Evolutionary conservation across 306 rosid genomes (phyloP), one percentile per base, ranked within the genome.

Genomic region (Prunus campanulata): DNA sequence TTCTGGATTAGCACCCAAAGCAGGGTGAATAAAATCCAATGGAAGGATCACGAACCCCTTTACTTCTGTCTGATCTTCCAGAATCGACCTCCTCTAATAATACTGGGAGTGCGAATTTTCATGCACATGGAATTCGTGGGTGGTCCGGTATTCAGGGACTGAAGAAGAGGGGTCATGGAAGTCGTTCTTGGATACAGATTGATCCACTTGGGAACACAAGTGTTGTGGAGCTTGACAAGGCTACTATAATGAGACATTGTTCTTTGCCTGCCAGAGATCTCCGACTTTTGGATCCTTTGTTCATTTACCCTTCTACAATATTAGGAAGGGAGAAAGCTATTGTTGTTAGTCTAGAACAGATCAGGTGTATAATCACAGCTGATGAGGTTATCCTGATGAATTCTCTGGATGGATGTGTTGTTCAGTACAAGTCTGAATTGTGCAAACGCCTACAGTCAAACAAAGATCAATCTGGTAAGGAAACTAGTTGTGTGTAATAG

Each of bases 161-260:
- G 79, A 95, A 95, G 89, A 92, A 94, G 86, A 89, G 97, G 85
- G 91, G 91, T 74, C 98, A 92, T 30, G 98, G 96, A 72, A 86
- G 78, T 77, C 97, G 98, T n/a, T 95, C 98, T 76, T 95, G 98
- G 98, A 92, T 90, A 85, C 86, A 88, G 73, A 90, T 92, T 74
- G 87, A 81, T 83, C 76, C 83, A 61, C 84, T 82, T 85, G 98
- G 97, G 25, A 79, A 86, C 75, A 83, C 86, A 14, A 72, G 86
- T 78, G 82, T 87, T 52, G 64, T 92, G 87, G 90, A 84, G 49
- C 97, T 95, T 79, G 98, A 95, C 84, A 95, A 95, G 87, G 92
- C 92, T 80, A 84, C 97, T 52, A 88, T 95, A 68, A 95, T 95
- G 98, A 90, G 93, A 76, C 81, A 70, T 76, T 95, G 98, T 77